Base-by-base conservation (phyloP, 2,329 filamentous ascomycete species). In the Neonectria punicea region DNA sequence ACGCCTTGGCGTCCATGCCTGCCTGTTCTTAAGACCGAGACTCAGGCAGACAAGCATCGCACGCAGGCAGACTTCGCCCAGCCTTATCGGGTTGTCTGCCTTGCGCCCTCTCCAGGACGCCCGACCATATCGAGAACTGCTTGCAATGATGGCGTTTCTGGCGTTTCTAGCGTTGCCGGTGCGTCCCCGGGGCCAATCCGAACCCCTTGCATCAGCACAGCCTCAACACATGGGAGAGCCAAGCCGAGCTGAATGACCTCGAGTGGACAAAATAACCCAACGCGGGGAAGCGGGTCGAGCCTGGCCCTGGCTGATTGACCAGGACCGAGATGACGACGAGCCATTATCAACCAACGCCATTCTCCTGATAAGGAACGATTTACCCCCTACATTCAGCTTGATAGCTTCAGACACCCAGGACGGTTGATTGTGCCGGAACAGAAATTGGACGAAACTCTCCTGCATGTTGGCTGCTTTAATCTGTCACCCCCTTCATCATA, bases 221-320 rank as follows among this genome's bases (percentile, higher is more conserved):
- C 71, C 72, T 44, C 69, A 46, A 54, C 20, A 47, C 39, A 65
- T 62, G 8, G 9, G 46, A 61, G 51, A 49, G 67, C 65, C 61
- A 72, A 71, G 64, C 54, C 30, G 43, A 74, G 72, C 70, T 74
- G 72, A 73, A 69, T 59, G 58, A 61, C 57, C 43, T 32, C 34
- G 5, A 39, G 44, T n/a, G 46, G 28, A 41, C 47, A 22, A 54
- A 53, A 62, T 57, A 44, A n/a, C 22, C 18, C 46, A 46, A 44
- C 54, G 55, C 58, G 56, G 66, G 63, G 60, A 68, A 63, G 50
- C 53, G 61, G 46, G 49, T 46, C 39, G 41, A 63, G 50, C 22
- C 36, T 49, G 34, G 49, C 28, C 46, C 50, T 20, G 41, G 18
- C 34, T 18, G 51, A 60, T 53, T 49, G 44, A 28, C 16, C 50